Evolutionary conservation across 2,329 filamentous ascomycete genomes (phyloP).

Genomic region (Pleomassaria siparia): DNA sequence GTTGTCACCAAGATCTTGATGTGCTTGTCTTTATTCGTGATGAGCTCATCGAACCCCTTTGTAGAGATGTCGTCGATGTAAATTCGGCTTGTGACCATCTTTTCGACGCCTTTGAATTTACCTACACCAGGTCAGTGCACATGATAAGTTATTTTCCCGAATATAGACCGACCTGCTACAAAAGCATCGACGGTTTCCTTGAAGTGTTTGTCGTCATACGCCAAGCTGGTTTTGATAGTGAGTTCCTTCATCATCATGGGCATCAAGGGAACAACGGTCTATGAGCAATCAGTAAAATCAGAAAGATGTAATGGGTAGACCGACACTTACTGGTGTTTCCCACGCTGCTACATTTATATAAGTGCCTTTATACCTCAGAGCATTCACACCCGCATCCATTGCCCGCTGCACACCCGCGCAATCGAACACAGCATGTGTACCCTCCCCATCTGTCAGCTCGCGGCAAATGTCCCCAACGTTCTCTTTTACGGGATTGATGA

Average conservation of each 20-base stretch:
- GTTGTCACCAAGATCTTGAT: slow-evolving; percentile 42
- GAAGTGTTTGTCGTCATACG: slow-evolving; percentile 36
- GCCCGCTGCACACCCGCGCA: slow-evolving; percentile 36
- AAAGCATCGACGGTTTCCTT: slow-evolving; percentile 37
- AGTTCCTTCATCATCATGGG: slow-evolving; percentile 34
- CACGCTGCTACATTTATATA: slow-evolving; percentile 40
- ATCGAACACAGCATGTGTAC: slow-evolving; percentile 39
- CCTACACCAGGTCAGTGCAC: slow-evolving; percentile 14
- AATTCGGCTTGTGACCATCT: slow-evolving; percentile 37
- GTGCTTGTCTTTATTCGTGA: slow-evolving; percentile 36
- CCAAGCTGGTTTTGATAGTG: slow-evolving; percentile 29
- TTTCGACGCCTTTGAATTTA: slow-evolving; percentile 33
- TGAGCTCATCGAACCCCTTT: slow-evolving; percentile 36
- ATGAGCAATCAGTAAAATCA: neutral
- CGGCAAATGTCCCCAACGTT: slow-evolving; percentile 31
- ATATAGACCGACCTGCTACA: slow-evolving; percentile 24
- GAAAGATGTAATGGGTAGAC: neutral
- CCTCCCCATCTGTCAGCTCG: slow-evolving; percentile 30
- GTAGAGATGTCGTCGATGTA: slow-evolving; percentile 33
- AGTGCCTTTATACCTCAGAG: slow-evolving; percentile 26
- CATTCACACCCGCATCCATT: slow-evolving; percentile 33
- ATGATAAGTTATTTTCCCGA: neutral
- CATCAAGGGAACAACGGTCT: slow-evolving; percentile 31
- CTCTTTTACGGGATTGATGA: slow-evolving; percentile 28
- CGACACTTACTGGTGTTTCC: slow-evolving; percentile 30